These are phyloP conservation scores for Exophiala oligosperma DNA, from an alignment of 2,329 filamentous ascomycete genomes.

Conservation along the genomic window DNA sequence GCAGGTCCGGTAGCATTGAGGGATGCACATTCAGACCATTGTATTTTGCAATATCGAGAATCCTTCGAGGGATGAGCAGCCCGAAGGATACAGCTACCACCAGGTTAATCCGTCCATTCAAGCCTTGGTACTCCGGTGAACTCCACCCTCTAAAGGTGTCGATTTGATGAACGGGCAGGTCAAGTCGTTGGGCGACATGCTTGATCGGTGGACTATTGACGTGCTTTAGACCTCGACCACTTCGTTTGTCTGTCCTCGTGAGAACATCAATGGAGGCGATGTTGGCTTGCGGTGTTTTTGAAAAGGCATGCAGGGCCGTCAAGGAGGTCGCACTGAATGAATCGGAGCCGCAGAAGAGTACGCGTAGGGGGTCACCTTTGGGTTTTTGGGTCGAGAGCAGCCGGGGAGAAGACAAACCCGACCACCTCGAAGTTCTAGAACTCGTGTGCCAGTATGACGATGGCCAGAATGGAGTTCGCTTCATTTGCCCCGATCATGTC, in stretches of 20 bases:
- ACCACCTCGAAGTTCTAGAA: not conserved
- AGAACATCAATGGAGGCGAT: slow-evolving; percentile 83
- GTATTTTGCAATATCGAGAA: slow-evolving; percentile 70
- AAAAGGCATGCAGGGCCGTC: slow-evolving; percentile 64
- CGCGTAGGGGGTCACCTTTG: slow-evolving; percentile 61
- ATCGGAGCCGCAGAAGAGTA: slow-evolving; percentile 94
- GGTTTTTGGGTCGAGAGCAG: slow-evolving; percentile 4
- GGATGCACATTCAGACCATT: slow-evolving; percentile 93
- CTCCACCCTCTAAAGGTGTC: slow-evolving; percentile 83
- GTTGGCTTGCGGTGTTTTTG: slow-evolving; percentile 50
- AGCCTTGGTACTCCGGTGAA: slow-evolving; percentile 51
- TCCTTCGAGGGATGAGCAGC: slow-evolving; percentile 76
- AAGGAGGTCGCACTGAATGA: slow-evolving; percentile 82
- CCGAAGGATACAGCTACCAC: slow-evolving; percentile 94
- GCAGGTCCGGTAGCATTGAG: slow-evolving; percentile 75
- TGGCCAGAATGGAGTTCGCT: not conserved
- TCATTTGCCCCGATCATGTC: slow-evolving; percentile 6
- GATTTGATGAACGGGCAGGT: slow-evolving; percentile 69
- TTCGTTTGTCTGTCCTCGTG: slow-evolving; percentile 74
- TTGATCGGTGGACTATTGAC: slow-evolving; percentile 74
- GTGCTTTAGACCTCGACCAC: slow-evolving; percentile 70
- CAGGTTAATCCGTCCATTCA: slow-evolving; percentile 60
- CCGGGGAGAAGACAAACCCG: not conserved
- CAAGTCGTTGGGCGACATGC: slow-evolving; percentile 61
- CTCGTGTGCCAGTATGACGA: not conserved